phyloP scores from a whole-genome alignment of 1,139 yeast species.

The Sugiyamaella castrensis region DNA sequence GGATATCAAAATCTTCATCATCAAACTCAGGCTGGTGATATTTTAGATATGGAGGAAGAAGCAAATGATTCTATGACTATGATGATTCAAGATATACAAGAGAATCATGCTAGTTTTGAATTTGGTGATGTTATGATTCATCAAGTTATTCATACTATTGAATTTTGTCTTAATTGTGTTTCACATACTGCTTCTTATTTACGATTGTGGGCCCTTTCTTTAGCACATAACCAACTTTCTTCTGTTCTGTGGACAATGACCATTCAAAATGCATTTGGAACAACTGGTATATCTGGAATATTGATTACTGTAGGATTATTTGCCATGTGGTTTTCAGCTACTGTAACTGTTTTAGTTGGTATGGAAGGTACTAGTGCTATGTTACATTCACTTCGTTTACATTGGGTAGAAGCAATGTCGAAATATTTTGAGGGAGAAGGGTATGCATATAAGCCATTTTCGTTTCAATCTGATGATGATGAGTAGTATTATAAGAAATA shows the following conservation, averaged over 20 bases:
- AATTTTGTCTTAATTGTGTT: slow-evolving; percentile 94
- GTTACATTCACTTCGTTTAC: slow-evolving; percentile 94
- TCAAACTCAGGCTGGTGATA: slow-evolving; percentile 20
- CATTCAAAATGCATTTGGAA: slow-evolving; percentile 73
- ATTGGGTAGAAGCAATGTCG: slow-evolving; percentile 99
- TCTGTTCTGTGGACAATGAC: slow-evolving; percentile 97
- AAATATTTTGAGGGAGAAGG: slow-evolving; percentile 98
- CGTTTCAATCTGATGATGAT: slow-evolving; percentile 40
- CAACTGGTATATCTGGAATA: slow-evolving; percentile 67
- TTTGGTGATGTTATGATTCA: slow-evolving; percentile 95
- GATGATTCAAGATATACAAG: slow-evolving; percentile 32
- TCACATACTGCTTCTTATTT: slow-evolving; percentile 97
- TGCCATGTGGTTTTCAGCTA: slow-evolving; percentile 92
- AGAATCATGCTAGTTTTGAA: slow-evolving; percentile 52
- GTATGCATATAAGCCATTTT: slow-evolving; percentile 78
- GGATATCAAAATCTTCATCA: slow-evolving; percentile 34
- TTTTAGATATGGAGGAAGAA: slow-evolving; percentile 26
- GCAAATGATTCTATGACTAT: slow-evolving; percentile 25
- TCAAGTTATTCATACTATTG: slow-evolving; percentile 97
- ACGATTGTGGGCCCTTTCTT: slow-evolving; percentile 94
- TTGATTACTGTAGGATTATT: slow-evolving; percentile 72
- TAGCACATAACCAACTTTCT: slow-evolving; percentile 96
- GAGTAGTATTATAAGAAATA: slow-evolving; percentile 10
- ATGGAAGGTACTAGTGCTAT: slow-evolving; percentile 99
- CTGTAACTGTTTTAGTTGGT: slow-evolving; percentile 84